phyloP scores from a whole-genome alignment of 768 basidiomycete genomes.

The Infundibulicybe gibba region DNA sequence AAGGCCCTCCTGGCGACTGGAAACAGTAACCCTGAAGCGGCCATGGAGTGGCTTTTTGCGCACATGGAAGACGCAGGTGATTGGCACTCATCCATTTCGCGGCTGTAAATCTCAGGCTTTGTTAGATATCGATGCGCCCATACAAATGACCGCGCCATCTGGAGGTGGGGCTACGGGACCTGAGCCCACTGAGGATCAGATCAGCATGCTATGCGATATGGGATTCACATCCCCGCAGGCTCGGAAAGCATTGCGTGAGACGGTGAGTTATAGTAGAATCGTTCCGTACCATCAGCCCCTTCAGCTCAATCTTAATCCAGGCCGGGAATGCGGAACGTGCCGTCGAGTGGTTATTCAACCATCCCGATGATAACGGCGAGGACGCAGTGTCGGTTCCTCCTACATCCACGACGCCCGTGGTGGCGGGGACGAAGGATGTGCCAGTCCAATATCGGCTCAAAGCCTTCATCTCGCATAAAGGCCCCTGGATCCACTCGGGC shows the following conservation, averaged over 20 bases:
- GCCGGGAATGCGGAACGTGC: conserved; percentile 78
- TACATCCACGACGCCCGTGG: conserved; percentile 13
- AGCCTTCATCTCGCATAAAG: conserved; percentile 97
- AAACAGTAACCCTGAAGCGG: conserved; percentile 65
- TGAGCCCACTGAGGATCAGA: conserved; percentile 69
- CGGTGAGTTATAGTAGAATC: conserved; percentile 47
- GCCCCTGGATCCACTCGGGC: conserved; percentile 91
- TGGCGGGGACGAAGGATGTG: conserved; percentile 50
- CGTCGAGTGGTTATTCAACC: conserved; percentile 94
- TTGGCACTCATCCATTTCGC: not conserved
- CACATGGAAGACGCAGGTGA: conserved; percentile 94
- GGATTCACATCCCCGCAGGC: conserved; percentile 86
- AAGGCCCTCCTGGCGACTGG: conserved; percentile 91
- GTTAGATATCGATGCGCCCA: conserved; percentile 84
- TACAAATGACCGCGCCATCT: conserved; percentile 30
- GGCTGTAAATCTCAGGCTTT: not conserved
- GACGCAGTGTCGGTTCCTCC: conserved; percentile 24
- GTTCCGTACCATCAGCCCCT: not conserved
- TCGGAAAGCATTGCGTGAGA: conserved; percentile 81
- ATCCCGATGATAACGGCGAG: conserved; percentile 84
- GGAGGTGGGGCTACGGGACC: conserved; percentile 20
- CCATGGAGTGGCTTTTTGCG: conserved; percentile 94
- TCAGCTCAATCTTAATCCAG: conserved; percentile 28
- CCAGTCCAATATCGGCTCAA: conserved; percentile 82
- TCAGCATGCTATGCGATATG: conserved; percentile 82